Evolutionary conservation across 2,329 filamentous ascomycete species (phyloP).

Genomic region (Tolypocladium capitatum): DNA sequence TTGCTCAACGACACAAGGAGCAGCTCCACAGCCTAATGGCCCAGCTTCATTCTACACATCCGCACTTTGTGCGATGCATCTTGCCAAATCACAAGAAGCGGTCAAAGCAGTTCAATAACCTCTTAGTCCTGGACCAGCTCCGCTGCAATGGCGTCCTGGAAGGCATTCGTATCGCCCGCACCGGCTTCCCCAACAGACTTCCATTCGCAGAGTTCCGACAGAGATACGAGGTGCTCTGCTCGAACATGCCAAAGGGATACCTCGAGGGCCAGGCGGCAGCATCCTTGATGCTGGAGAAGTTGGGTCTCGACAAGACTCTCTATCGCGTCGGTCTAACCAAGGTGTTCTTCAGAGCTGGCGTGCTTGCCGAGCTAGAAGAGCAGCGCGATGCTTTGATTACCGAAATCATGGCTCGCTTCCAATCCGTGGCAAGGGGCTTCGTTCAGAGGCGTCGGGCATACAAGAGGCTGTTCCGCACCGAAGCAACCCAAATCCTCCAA

Average conservation of each 20-base stretch:
- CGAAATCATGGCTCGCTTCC: slow-evolving; percentile 87
- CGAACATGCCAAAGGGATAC: slow-evolving; percentile 77
- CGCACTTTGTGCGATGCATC: slow-evolving; percentile 96
- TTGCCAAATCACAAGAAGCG: slow-evolving; percentile 96
- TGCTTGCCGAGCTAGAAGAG: slow-evolving; percentile 92
- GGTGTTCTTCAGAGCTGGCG: slow-evolving; percentile 93
- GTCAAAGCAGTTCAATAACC: slow-evolving; percentile 81
- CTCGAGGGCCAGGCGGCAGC: slow-evolving; percentile 81
- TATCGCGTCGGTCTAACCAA: slow-evolving; percentile 94
- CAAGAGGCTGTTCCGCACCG: slow-evolving; percentile 87
- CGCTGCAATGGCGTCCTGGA: slow-evolving; percentile 98
- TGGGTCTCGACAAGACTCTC: slow-evolving; percentile 70
- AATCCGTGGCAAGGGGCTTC: slow-evolving; percentile 83
- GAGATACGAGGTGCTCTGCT: slow-evolving; percentile 88
- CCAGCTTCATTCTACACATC: slow-evolving; percentile 89
- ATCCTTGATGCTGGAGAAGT: slow-evolving; percentile 75
- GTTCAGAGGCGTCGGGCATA: slow-evolving; percentile 76
- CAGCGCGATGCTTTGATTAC: slow-evolving; percentile 85
- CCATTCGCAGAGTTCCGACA: slow-evolving; percentile 89
- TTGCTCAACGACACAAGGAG: slow-evolving; percentile 94
- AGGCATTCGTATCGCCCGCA: slow-evolving; percentile 91
- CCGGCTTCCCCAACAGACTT: slow-evolving; percentile 89
- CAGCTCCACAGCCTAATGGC: slow-evolving; percentile 93
- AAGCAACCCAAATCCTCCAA: slow-evolving; percentile 90
- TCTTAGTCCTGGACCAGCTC: slow-evolving; percentile 93